Percentiles rank a stretch among this genome's conserved stretches.
phyloP scores from a whole-genome alignment of 2,329 filamentous ascomycete species.

The Westerdykella aurantiaca region DNA sequence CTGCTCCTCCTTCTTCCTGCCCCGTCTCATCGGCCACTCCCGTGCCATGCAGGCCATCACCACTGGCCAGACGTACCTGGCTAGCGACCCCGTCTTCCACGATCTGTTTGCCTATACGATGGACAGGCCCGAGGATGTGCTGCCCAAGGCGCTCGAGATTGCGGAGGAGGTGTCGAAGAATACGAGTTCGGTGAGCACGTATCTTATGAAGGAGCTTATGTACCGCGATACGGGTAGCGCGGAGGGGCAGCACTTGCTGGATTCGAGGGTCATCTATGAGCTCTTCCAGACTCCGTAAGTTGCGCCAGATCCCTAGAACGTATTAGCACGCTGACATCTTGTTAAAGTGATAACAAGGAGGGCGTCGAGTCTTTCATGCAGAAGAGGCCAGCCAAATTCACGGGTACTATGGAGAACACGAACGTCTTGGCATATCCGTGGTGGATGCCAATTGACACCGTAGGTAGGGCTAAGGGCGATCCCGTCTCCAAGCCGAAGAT shows the following conservation, averaged over 20 bases:
- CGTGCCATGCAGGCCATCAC: conserved; percentile 61
- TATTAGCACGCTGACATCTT: conserved; percentile 5
- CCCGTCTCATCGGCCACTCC: conserved; percentile 60
- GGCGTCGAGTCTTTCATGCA: conserved; percentile 64
- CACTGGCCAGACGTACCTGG: conserved; percentile 57
- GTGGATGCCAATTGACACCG: conserved; percentile 56
- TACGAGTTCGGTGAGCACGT: conserved; percentile 58
- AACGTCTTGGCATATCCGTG: conserved; percentile 59
- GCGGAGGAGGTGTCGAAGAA: conserved; percentile 63
- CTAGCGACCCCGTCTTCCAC: conserved; percentile 47
- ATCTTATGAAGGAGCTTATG: conserved; percentile 68
- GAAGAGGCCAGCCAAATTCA: conserved; percentile 60
- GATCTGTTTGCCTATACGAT: conserved; percentile 63
- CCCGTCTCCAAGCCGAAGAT: conserved; percentile 26
- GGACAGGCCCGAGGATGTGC: conserved; percentile 52
- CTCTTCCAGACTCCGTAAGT: conserved; percentile 48
- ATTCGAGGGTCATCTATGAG: conserved; percentile 59
- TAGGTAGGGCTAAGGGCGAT: conserved; percentile 35
- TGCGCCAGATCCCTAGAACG: conserved; percentile 3
- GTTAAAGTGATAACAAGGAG: conserved; percentile 56
- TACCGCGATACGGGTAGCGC: conserved; percentile 54
- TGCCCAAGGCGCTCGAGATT: conserved; percentile 59
- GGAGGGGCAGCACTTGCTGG: conserved; percentile 65
- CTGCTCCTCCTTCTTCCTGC: conserved; percentile 65
- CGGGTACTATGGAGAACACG: conserved; percentile 55